Evolutionary conservation across 306 rosid species (phyloP).

Genomic region (Abrus pulchellus): DNA sequence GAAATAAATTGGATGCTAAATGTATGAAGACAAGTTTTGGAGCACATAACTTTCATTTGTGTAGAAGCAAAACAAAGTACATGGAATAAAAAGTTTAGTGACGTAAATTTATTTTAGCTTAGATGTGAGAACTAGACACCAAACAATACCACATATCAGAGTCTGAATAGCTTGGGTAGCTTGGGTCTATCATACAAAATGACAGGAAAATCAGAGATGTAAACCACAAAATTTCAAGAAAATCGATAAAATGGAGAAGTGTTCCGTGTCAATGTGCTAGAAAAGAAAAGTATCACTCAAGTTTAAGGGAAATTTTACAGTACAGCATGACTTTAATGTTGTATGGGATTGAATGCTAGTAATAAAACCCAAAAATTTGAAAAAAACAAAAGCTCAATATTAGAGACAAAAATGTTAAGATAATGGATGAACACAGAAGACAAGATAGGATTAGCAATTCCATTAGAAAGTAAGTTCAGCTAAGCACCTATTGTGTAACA

Average conservation of each 20-base stretch:
- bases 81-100: background rate
- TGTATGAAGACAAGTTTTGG: background rate
- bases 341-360: background rate
- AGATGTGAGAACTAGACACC: background rate
- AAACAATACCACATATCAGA: background rate
- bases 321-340: background rate
- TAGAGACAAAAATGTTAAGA: background rate
- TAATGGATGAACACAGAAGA: background rate
- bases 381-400: background rate
- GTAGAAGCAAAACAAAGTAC: background rate
- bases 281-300: slow-evolving; percentile 1
- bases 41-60: background rate
- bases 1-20: background rate
- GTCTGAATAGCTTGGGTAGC: background rate
- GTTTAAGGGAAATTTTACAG: background rate
- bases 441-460: background rate
- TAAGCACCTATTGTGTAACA: background rate
- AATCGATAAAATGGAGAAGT: background rate
- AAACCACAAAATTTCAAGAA: background rate
- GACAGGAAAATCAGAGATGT: background rate
- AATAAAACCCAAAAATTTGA: background rate
- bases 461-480: background rate
- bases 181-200: background rate
- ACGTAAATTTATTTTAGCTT: background rate
- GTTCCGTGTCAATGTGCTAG: background rate